Evolutionary conservation across 108 stramenopile species (phyloP), one percentile per base, ranked within the genome.

Genomic region (Skeletonema grethae): DNA sequence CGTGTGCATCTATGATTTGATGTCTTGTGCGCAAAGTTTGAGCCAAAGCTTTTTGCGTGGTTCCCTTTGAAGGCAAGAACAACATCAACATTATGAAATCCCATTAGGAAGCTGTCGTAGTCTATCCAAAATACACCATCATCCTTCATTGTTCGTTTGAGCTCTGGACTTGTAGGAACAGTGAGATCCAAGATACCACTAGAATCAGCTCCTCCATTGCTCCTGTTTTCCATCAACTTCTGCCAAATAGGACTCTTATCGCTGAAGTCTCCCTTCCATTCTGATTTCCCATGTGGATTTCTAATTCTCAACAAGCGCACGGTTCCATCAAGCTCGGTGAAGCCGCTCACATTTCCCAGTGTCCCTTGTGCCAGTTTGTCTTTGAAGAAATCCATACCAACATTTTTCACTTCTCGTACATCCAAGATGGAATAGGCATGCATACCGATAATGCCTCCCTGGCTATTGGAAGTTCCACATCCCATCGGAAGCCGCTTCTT

Each of bases 361-460:
- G 69, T 73, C 3, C 63, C 73, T 48, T 70, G 70, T 34, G 15
- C 62, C 39, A 79, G 48, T 73, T 85, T 66, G 65, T 85, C 67
- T 34, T 28, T 16, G 67, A 95, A 92, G 63, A 90, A 95, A 5
- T 88, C 76, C 39, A 83, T 59, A 0, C 79, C 69, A n/a, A 88
- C 70, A 55, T 86, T 77, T 32, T 75, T 73, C 24, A 98, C 69
- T 64, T 99, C 95, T 13, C 69, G 69, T 4, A 97, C 96, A 72
- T 95, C 89, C 46, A 99, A 73, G 46, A 99, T 88, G 18, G 88
- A 90, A 65, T 99, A 99, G 8, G 98, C 98, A 84, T 99, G 98
- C 64, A 83, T 83, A 1, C 93, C 90, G 30, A 99, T 87, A 4
- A 99, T 81, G 5, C 94, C 94, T 24, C 61, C 87, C 59, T 77